Percentiles rank a stretch among this genome's conserved stretches.
Evolutionary conservation across 202 grass and related monocot species (phyloP).

Genomic region (Zoysia matrella): DNA sequence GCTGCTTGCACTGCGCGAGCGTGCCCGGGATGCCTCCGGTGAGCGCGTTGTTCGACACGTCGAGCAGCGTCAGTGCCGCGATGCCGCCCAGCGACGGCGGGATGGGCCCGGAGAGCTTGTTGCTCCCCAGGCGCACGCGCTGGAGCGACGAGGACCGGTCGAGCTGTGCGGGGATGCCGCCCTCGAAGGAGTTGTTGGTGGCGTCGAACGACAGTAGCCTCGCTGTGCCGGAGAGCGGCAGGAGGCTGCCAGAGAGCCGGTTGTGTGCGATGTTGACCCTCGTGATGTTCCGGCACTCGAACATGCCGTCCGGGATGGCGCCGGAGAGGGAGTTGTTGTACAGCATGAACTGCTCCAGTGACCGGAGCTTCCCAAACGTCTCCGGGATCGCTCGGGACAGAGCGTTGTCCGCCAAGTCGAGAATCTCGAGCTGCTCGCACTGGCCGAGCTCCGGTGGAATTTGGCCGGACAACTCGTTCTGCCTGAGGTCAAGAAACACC

Average conservation of each 20-base stretch:
- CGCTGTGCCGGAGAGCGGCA: constrained; percentile 74
- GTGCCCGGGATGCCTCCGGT: constrained; percentile 69
- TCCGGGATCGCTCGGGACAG: constrained; percentile 66
- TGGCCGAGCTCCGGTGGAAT: constrained; percentile 72
- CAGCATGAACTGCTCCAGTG: constrained; percentile 87
- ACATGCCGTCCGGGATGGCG: constrained; percentile 76
- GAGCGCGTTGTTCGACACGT: constrained; percentile 71
- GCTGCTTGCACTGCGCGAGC: constrained; percentile 58
- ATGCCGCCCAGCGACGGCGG: constrained; percentile 61
- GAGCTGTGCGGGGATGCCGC: constrained; percentile 73
- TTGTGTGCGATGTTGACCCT: constrained; percentile 94
- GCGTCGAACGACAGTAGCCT: constrained; percentile 81
- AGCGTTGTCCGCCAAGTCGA: constrained; percentile 85
- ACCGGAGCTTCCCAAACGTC: constrained; percentile 64
- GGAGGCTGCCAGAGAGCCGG: constrained; percentile 67
- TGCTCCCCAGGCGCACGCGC: constrained; percentile 71
- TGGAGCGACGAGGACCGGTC: constrained; percentile 75
- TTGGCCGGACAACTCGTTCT: constrained; percentile 71
- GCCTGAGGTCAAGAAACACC: constrained; percentile 68
- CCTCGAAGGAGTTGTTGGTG: constrained; percentile 78
- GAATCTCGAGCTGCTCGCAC: constrained; percentile 57
- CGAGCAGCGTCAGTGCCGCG: constrained; percentile 62
- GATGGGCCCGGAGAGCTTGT: constrained; percentile 67
- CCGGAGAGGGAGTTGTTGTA: constrained; percentile 97
- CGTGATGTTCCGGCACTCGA: constrained; percentile 91